Conservation (phyloP, 2,329 filamentous ascomycete genomes). For the Mycosphaerella sp. region DNA sequence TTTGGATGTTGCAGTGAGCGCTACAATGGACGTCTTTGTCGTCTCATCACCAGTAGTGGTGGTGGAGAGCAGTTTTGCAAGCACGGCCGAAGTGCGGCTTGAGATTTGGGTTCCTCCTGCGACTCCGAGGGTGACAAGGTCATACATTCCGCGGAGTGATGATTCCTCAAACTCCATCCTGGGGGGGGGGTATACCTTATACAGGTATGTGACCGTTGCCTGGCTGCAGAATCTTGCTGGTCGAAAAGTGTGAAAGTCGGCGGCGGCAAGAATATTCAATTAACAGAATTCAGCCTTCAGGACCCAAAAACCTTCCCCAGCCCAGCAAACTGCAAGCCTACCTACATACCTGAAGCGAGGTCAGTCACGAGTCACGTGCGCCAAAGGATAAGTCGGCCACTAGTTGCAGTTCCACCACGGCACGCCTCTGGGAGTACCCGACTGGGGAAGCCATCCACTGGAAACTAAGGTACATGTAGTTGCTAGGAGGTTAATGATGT, state of each 20-base stretch:
- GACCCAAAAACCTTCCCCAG: no score
- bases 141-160: conserved; percentile 19
- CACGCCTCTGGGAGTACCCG: no score
- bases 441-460: no score
- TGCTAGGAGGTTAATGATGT: no score
- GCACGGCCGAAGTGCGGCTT: conserved; percentile 25
- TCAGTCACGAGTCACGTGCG: not conserved
- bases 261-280: no score
- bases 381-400: not conserved
- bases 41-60: conserved; percentile 17
- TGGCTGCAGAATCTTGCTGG: not conserved
- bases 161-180: conserved; percentile 20
- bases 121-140: conserved; percentile 24
- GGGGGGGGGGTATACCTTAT: not conserved
- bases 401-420: no score
- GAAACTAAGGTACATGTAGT: no score
- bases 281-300: no score
- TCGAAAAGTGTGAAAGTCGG: not conserved
- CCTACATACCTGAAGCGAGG: not conserved
- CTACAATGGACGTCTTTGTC: conserved; percentile 28
- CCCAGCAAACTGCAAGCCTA: no score
- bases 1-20: conserved; percentile 36
- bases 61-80: conserved; percentile 18
- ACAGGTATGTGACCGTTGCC: no score
- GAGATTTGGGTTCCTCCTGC: conserved; percentile 29